Evolutionary conservation across 106 monocot genomes (phyloP), one percentile per base, ranked within the genome.

Genomic region (Allium fistulosum): DNA sequence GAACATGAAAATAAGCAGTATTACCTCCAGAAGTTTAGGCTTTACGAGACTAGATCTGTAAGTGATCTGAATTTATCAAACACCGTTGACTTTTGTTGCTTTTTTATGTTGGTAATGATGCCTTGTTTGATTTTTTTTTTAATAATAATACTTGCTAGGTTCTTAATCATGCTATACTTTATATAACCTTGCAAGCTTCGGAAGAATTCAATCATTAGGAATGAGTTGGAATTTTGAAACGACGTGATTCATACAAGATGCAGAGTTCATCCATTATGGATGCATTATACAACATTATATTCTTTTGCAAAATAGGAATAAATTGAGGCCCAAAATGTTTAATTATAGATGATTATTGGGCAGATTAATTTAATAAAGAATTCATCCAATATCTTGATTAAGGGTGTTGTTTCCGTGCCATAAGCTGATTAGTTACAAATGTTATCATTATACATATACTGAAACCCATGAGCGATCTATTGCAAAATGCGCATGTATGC

Each of bases 21-120:
- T 69, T 85, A 69, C 62, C 84, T 91, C 18, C 80, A 84, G 75
- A 84, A 78, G 27, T 91, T 91, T 55, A 75, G 72, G 53, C 91
- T 91, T 17, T 91, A 84, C 59, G 84, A 87, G 73, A 91, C 91
- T 10, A 76, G 72, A 85, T 84, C 89, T 26, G 80, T 78, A 65
- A 79, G 85, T 48, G 17, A 2, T 67, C 26, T 37, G 5, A 68
- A 12, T 10, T 53, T 5, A 37, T 5, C 37, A 37, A 37, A 37
- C 37, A 37, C 37, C 68, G 51, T 55, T 68, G 53, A 52, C 68
- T 68, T 55, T 55, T 7, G 9, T 49, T 18, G 17, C 12, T 7
- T 50, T 64, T 48, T 64, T 1, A 10, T 64, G 13, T 48, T 22
- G 5, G 26, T 16, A 3, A 49, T 67, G 37, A 37, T 37, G 37